Percentiles rank a stretch among this genome's conserved stretches.
These are phyloP conservation scores for Ocimum tenuiflorum DNA, from an alignment of 257 asterid genomes.

Conservation along the genomic window DNA sequence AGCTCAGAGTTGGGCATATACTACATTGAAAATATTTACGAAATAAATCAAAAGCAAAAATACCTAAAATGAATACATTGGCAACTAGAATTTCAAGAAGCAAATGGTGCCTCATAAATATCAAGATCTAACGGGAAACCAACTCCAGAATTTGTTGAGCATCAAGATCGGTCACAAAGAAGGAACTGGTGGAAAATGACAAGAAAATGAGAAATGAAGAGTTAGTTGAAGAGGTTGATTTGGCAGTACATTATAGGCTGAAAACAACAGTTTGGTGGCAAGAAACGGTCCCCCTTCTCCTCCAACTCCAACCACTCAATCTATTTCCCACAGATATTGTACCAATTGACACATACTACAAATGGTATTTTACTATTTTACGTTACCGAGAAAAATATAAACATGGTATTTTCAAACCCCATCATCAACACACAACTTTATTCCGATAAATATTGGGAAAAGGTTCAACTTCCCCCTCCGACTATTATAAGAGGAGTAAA, in stretches of 20 bases:
- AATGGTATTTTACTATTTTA: constrained; percentile 14
- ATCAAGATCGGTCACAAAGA: background rate
- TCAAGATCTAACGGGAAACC: background rate
- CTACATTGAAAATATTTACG: background rate
- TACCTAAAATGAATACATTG: background rate
- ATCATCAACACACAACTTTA: background rate
- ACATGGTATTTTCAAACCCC: constrained; percentile 3
- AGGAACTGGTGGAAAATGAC: background rate
- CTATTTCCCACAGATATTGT: background rate
- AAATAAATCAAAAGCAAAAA: background rate
- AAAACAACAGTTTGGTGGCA: constrained; percentile 13
- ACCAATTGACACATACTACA: constrained; percentile 14
- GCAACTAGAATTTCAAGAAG: background rate
- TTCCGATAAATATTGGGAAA: background rate
- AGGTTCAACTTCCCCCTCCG: too few species aligned
- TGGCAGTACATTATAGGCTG: constrained; percentile 18
- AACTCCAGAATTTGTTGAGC: background rate
- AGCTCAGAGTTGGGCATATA: background rate
- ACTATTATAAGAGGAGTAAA: too few species aligned
- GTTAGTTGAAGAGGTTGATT: constrained; percentile 22
- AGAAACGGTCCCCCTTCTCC: constrained; percentile 31
- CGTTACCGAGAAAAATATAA: background rate
- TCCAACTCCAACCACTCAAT: constrained; percentile 26
- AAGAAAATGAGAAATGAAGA: background rate
- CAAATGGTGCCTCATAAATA: background rate